These are phyloP conservation scores for Penicillium waksmanii DNA, from an alignment of 495 filamentous ascomycete species.

Conservation along the genomic window DNA sequence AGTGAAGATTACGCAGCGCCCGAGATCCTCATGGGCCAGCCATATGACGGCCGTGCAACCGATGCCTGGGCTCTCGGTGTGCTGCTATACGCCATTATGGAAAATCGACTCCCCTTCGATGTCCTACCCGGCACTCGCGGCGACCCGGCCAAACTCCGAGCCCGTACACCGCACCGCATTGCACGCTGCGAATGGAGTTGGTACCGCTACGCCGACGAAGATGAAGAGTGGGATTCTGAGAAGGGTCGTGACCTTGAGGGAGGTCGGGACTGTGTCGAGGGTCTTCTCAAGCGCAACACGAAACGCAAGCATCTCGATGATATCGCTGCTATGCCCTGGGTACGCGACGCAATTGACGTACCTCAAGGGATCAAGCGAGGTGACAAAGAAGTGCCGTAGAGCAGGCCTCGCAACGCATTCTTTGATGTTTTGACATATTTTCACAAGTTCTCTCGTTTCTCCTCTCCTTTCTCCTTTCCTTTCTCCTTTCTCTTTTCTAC, in stretches of 20 bases:
- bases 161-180: slow-evolving; percentile 86
- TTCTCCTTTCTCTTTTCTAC: slow-evolving; percentile 17
- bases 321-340: slow-evolving; percentile 75
- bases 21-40: slow-evolving; percentile 91
- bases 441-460: slow-evolving; percentile 10
- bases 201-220: slow-evolving; percentile 76
- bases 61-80: slow-evolving; percentile 97
- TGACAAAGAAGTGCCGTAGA: slow-evolving; percentile 64
- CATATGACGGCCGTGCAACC: slow-evolving; percentile 89
- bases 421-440: slow-evolving; percentile 7
- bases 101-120: slow-evolving; percentile 90
- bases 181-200: slow-evolving; percentile 93
- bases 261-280: slow-evolving; percentile 79
- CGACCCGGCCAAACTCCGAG: slow-evolving; percentile 68
- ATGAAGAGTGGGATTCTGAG: slow-evolving; percentile 68
- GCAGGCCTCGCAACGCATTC: slow-evolving; percentile 35
- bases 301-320: slow-evolving; percentile 73
- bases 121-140: slow-evolving; percentile 74
- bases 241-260: slow-evolving; percentile 68
- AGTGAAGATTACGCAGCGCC: slow-evolving; percentile 97
- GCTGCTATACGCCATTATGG: slow-evolving; percentile 89
- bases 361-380: slow-evolving; percentile 69
- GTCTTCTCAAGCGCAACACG: slow-evolving; percentile 75
- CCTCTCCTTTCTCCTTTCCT: slow-evolving; percentile 11
- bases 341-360: slow-evolving; percentile 70